Conservation (phyloP, 352 stramenopile genomes). For the Globisporangium radiosum region DNA sequence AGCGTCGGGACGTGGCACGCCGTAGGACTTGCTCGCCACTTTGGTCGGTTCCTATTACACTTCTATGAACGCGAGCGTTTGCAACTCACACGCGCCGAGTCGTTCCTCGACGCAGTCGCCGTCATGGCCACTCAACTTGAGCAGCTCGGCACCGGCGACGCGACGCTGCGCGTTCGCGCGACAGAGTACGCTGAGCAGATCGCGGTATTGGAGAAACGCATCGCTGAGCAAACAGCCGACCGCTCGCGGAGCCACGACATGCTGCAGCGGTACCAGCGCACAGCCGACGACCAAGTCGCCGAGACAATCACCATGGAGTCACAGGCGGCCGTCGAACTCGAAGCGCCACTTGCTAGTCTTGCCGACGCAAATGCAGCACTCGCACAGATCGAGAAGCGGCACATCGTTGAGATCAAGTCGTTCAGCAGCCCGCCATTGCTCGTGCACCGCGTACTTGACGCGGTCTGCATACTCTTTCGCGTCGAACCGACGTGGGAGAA, state of each 20-base stretch:
- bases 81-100: conserved; percentile 9
- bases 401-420: conserved; percentile 82
- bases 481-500: conserved; percentile 72
- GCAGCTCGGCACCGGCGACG: conserved; percentile 24
- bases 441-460: conserved; percentile 65
- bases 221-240: conserved; percentile 36
- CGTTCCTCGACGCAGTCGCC: conserved; percentile 21
- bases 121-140: conserved; percentile 36
- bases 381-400: conserved; percentile 55
- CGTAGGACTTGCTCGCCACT: conserved; percentile 12
- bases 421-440: conserved; percentile 66
- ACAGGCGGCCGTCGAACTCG: conserved; percentile 44
- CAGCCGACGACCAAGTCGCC: conserved; percentile 55
- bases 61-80: conserved; percentile 13
- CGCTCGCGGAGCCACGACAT: conserved; percentile 40
- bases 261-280: conserved; percentile 50
- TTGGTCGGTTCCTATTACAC: conserved; percentile 13
- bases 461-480: conserved; percentile 66
- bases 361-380: conserved; percentile 63
- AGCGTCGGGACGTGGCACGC: conserved; percentile 9
- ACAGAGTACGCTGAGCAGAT: conserved; percentile 24
- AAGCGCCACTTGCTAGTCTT: conserved; percentile 50
- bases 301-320: conserved; percentile 62
- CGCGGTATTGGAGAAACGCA: conserved; percentile 13
- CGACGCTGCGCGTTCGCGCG: conserved; percentile 12